Conservation (phyloP, 2,329 filamentous ascomycete genomes). For the Fusarium staphyleae region DNA sequence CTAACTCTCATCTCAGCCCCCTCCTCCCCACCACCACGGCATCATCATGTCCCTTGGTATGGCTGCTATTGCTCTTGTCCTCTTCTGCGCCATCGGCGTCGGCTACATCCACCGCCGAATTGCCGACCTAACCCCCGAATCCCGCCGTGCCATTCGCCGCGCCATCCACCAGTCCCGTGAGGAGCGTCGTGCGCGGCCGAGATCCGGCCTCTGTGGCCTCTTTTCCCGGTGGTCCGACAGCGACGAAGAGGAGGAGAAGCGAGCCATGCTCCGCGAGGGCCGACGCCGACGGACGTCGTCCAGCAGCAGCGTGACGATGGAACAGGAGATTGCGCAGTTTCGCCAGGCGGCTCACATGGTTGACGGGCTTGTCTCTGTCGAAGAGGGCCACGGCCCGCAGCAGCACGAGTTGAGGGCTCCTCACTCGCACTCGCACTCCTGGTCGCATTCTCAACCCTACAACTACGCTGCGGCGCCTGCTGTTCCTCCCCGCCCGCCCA, state of each 20-base stretch:
- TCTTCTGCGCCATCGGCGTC: slow-evolving; percentile 40
- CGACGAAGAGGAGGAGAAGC: slow-evolving; percentile 35
- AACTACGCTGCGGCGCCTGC: slow-evolving; percentile 15
- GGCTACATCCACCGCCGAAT: slow-evolving; percentile 36
- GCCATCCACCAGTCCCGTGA: slow-evolving; percentile 36
- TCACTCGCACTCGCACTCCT: slow-evolving; percentile 12
- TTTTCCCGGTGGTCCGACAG: slow-evolving; percentile 40
- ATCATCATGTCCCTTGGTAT: slow-evolving; percentile 39
- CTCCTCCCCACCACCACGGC: slow-evolving; percentile 14
- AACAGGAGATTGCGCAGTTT: slow-evolving; percentile 58
- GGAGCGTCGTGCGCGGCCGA: slow-evolving; percentile 40
- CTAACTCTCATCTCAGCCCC: slow-evolving; percentile 17
- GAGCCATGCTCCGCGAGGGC: slow-evolving; percentile 30
- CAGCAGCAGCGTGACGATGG: slow-evolving; percentile 48
- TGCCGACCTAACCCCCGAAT: slow-evolving; percentile 25
- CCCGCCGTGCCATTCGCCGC: slow-evolving; percentile 36
- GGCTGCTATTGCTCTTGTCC: slow-evolving; percentile 32
- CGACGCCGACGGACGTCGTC: slow-evolving; percentile 23
- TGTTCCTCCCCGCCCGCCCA: slow-evolving; percentile 29
- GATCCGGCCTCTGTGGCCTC: slow-evolving; percentile 43
- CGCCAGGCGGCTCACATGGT: slow-evolving; percentile 55
- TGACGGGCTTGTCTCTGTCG: slow-evolving; percentile 54
- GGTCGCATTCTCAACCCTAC: slow-evolving; percentile 10
- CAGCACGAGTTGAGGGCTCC: slow-evolving; percentile 7
- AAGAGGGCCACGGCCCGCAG: slow-evolving; percentile 45